These are phyloP conservation scores for Tylopilus balloui DNA, from an alignment of 768 basidiomycete genomes.

Conservation along the genomic window DNA sequence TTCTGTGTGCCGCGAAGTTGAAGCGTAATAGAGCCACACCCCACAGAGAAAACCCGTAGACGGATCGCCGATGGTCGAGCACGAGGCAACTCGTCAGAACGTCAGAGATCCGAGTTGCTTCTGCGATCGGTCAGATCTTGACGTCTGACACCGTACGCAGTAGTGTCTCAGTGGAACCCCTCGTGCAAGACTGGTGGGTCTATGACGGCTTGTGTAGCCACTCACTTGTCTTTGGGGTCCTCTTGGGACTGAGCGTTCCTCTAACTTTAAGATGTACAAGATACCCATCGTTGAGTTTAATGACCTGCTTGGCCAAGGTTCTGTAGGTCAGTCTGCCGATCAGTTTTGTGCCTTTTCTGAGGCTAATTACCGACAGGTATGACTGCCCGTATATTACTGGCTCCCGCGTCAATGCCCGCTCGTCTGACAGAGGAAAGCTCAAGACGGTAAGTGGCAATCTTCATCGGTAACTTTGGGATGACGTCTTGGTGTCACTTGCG, in stretches of 20 bases:
- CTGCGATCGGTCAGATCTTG: neutral
- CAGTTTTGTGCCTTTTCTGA: neutral
- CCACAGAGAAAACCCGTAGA: no score
- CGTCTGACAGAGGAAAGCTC: slow-evolving; percentile 49
- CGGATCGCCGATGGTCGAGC: no score
- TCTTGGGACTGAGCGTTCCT: slow-evolving; percentile 41
- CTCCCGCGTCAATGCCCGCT: slow-evolving; percentile 42
- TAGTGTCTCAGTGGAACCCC: slow-evolving; percentile 43
- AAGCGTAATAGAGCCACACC: no score
- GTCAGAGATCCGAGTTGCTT: slow-evolving; percentile 17
- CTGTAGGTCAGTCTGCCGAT: slow-evolving; percentile 33
- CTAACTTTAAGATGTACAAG: slow-evolving; percentile 49
- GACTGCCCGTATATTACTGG: slow-evolving; percentile 36
- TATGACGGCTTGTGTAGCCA: slow-evolving; percentile 51
- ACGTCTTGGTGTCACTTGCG: neutral
- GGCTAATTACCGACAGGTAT: slow-evolving; percentile 32
- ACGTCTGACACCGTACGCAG: neutral
- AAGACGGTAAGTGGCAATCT: slow-evolving; percentile 36
- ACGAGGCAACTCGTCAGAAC: no score
- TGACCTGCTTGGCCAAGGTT: slow-evolving; percentile 31
- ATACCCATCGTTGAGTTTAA: slow-evolving; percentile 34
- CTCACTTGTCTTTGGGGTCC: slow-evolving; percentile 43
- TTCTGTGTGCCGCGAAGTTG: no score
- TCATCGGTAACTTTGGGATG: neutral
- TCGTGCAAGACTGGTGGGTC: slow-evolving; percentile 47